phyloP scores from a whole-genome alignment of 2,329 filamentous ascomycete species.

The Aspergillus sp. region DNA sequence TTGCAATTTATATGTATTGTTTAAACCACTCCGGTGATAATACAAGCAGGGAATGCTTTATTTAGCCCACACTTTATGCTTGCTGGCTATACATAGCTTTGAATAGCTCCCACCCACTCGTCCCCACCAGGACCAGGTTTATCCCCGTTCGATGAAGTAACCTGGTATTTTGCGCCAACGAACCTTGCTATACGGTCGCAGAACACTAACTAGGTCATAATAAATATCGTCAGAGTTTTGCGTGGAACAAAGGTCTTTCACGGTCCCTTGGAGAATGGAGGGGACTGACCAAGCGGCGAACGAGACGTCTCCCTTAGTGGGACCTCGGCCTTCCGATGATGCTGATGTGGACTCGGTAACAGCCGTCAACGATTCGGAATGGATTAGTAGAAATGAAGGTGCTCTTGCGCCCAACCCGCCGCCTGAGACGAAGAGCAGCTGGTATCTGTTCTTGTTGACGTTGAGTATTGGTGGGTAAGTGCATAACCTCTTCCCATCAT shows the following conservation, averaged over 20 bases:
- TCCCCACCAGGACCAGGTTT: neutral
- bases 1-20: neutral
- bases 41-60: neutral
- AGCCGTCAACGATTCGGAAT: slow-evolving; percentile 8
- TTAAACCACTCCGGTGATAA: neutral
- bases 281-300: slow-evolving; percentile 19
- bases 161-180: neutral
- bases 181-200: neutral
- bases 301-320: slow-evolving; percentile 33
- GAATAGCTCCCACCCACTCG: neutral
- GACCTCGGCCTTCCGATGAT: slow-evolving; percentile 17
- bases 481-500: neutral
- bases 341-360: slow-evolving; percentile 19
- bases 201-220: neutral
- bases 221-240: neutral
- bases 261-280: slow-evolving; percentile 14
- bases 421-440: slow-evolving; percentile 69
- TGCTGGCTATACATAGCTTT: neutral
- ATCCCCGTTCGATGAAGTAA: neutral
- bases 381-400: slow-evolving; percentile 33
- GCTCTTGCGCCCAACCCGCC: slow-evolving; percentile 32
- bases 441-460: slow-evolving; percentile 84
- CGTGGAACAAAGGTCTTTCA: neutral
- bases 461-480: slow-evolving; percentile 66
- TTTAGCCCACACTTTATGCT: neutral